Base-by-base conservation (phyloP, 2,329 filamentous ascomycete genomes). In the Pseudogymnoascus pannorum region DNA sequence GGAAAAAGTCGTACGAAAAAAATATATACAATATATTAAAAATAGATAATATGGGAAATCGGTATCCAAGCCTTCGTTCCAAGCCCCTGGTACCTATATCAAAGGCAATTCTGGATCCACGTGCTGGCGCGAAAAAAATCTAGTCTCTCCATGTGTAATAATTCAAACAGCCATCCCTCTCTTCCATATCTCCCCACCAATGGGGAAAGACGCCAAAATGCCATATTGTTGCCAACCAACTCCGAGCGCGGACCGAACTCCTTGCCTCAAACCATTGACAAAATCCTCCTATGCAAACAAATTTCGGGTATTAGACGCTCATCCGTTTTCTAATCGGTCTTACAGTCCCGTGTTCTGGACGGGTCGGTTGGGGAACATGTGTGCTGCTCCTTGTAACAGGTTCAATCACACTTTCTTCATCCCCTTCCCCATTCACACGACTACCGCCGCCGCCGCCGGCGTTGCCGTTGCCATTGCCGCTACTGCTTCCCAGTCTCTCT, bases 341-440 rank as follows among this genome's bases (percentile, higher is more conserved):
- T 31, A 12, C 3, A 54, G 48, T 31, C 14, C 48, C 48, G 24
- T 54, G 48, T 14, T 54, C 48, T 18, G 8, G 48, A n/a, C 48
- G 48, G 48, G 24, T 31, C 9, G 48, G 48, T 26, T 20, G 48
- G n/a, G 48, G 48, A 54, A 54, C 48, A 54, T 54, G 48, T 54
- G 48, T 54, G 48, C 8, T 31, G 24, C 48, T 54, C 48, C 48
- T 54, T 54, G 48, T 54, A 54, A 54, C 48, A 31, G 48, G 48
- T 31, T 54, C 48, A 54, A 4, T 9, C n/a, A 54, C 31, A 20
- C 48, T 54, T 18, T 24, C 26, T 8, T 1, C 26, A 54, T 54
- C 48, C 9, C 12, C 24, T 14, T n/a, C n/a, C 4, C 26, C 24
- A 6, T 4, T 24, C 14, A 4, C 44, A 11, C 24, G n/a, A 1